A percentile compares a stretch with the other conserved stretches of the same genome.
These are phyloP conservation scores for Xylariaceae sp. DNA, from an alignment of 2,329 filamentous ascomycete genomes.

Conservation along the genomic window DNA sequence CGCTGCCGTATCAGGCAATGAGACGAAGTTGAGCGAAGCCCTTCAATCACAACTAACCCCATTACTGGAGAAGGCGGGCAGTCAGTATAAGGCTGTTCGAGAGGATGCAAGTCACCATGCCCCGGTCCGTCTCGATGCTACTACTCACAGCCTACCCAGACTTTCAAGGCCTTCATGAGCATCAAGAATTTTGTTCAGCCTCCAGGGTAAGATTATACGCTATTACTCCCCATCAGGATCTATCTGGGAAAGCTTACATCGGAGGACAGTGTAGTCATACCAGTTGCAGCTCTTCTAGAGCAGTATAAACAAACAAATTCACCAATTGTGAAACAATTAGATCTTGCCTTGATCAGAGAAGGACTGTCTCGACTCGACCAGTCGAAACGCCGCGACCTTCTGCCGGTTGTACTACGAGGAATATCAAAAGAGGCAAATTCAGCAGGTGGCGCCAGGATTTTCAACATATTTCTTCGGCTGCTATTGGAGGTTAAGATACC, in stretches of 20 bases:
- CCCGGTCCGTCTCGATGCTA: neutral
- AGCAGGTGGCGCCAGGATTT: conserved; percentile 56
- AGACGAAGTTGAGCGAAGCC: conserved; percentile 73
- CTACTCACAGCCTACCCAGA: conserved; percentile 34
- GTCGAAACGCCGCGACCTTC: conserved; percentile 63
- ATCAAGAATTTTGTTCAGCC: conserved; percentile 53
- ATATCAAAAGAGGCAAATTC: conserved; percentile 57
- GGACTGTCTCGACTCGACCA: conserved; percentile 54
- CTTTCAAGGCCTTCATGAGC: conserved; percentile 49
- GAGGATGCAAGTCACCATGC: conserved; percentile 36
- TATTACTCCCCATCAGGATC: conserved; percentile 2
- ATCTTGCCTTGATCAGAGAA: conserved; percentile 84
- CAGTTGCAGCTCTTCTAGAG: conserved; percentile 76
- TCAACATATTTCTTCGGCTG: conserved; percentile 77
- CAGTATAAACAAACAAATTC: conserved; percentile 81
- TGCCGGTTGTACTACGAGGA: conserved; percentile 66
- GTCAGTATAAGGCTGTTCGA: conserved; percentile 73
- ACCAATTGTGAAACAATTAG: conserved; percentile 77
- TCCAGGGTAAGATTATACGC: conserved; percentile 39
- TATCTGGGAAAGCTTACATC: conserved; percentile 12
- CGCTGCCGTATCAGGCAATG: conserved; percentile 60
- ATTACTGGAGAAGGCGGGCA: conserved; percentile 79
- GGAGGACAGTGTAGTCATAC: conserved; percentile 63
- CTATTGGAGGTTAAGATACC: conserved; percentile 70
- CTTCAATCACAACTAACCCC: conserved; percentile 76